A percentile compares a stretch with the other conserved stretches of the same genome.
Evolutionary conservation across 2,329 filamentous ascomycete genomes (phyloP).

Genomic region (Eutypa lata): DNA sequence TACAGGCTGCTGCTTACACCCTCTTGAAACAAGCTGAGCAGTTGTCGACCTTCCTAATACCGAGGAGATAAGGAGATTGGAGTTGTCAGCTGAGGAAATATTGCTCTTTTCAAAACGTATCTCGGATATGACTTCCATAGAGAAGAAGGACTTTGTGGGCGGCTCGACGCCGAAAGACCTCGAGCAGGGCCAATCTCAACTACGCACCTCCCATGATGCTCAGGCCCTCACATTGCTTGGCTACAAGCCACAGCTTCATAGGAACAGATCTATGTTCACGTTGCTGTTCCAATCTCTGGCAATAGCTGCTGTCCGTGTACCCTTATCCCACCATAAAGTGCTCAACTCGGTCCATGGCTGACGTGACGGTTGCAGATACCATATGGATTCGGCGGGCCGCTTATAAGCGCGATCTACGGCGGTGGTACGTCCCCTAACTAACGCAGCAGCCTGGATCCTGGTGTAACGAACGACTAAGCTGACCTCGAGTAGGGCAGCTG

Average conservation of each 20-base stretch:
- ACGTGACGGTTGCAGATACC: constrained; percentile 40
- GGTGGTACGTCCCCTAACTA: constrained; percentile 31
- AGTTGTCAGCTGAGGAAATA: too few species aligned
- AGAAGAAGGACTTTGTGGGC: constrained; percentile 7
- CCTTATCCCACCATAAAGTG: too few species aligned
- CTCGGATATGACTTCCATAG: constrained; percentile 9
- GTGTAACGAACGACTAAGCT: too few species aligned
- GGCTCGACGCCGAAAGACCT: constrained; percentile 3
- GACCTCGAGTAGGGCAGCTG: constrained; percentile 49
- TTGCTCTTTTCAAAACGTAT: background rate
- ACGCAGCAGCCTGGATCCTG: too few species aligned
- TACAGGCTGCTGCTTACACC: too few species aligned
- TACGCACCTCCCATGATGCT: constrained; percentile 22
- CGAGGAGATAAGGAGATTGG: too few species aligned
- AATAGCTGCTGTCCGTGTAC: constrained; percentile 50
- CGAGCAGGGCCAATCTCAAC: constrained; percentile 13
- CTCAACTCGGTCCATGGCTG: too few species aligned
- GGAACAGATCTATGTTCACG: constrained; percentile 58
- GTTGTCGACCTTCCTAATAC: too few species aligned
- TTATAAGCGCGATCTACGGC: constrained; percentile 35
- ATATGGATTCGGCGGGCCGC: constrained; percentile 42
- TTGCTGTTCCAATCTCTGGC: constrained; percentile 60
- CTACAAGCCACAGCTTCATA: constrained; percentile 54
- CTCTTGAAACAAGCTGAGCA: too few species aligned
- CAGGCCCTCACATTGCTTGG: constrained; percentile 41